Evolutionary conservation across 306 rosid species (phyloP).

Genomic region (Sesbania bispinosa): DNA sequence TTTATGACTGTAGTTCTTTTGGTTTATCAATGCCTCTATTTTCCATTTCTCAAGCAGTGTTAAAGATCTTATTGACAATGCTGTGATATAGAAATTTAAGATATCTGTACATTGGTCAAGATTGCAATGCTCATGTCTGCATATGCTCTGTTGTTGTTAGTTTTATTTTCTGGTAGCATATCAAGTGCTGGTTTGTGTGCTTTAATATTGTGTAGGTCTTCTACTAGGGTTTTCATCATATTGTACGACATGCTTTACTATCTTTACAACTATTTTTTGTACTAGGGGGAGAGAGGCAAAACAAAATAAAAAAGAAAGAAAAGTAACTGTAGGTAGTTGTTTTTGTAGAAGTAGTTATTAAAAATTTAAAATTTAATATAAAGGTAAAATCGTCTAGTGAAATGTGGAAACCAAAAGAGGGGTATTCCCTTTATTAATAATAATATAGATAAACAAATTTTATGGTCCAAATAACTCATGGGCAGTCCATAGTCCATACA

Average conservation of each 20-base stretch:
- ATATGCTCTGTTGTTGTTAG: too few relatives aligned
- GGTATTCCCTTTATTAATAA: too few relatives aligned
- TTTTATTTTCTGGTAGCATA: neutral
- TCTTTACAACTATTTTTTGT: neutral
- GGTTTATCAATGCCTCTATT: neutral
- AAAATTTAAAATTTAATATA: too few relatives aligned
- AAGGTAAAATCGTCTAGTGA: too few relatives aligned
- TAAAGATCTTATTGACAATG: neutral
- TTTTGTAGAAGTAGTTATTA: too few relatives aligned
- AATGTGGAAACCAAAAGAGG: too few relatives aligned
- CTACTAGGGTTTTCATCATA: neutral
- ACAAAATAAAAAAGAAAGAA: too few relatives aligned
- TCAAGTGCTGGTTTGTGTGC: neutral
- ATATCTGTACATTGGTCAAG: neutral
- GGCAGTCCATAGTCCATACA: neutral
- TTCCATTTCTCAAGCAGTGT: neutral
- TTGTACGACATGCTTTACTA: neutral
- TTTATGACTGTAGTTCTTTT: constrained; percentile 1
- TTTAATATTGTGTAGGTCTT: neutral
- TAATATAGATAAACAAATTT: neutral
- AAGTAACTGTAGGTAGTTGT: too few relatives aligned
- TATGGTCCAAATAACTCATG: neutral
- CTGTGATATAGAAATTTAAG: constrained; percentile 13
- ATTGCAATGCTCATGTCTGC: too few relatives aligned
- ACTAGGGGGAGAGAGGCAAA: too few relatives aligned